Evolutionary conservation across 305 asterid species (phyloP).

Genomic region (Rubia peregrina): DNA sequence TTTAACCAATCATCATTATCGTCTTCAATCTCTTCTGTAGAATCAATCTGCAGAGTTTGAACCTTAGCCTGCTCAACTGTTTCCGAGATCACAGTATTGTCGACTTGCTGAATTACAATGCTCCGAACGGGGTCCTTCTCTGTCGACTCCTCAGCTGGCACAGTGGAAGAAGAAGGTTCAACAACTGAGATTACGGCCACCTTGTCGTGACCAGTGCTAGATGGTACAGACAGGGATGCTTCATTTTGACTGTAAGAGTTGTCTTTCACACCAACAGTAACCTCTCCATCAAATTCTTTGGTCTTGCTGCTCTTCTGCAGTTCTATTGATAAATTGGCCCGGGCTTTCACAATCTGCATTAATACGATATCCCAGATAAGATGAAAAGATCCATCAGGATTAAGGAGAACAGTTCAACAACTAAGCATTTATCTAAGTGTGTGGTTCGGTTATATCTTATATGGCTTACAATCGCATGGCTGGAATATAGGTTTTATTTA

Average conservation of each 20-base stretch:
- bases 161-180: slow-evolving; percentile 28
- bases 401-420: not conserved
- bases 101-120: slow-evolving; percentile 36
- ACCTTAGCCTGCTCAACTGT: slow-evolving; percentile 29
- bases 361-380: not conserved
- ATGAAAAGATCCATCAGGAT: not conserved
- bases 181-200: slow-evolving; percentile 23
- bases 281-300: slow-evolving; percentile 25
- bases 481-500: not conserved
- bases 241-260: slow-evolving; percentile 28
- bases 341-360: slow-evolving; percentile 64
- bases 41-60: slow-evolving; percentile 25
- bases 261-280: slow-evolving; percentile 29
- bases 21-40: slow-evolving; percentile 43
- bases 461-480: not conserved
- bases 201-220: slow-evolving; percentile 19
- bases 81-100: slow-evolving; percentile 38
- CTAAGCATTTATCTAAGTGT: not conserved
- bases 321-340: slow-evolving; percentile 59
- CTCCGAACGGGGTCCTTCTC: slow-evolving; percentile 34
- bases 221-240: slow-evolving; percentile 49
- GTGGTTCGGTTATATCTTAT: not conserved
- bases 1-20: slow-evolving; percentile 93
- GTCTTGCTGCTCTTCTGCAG: slow-evolving; percentile 31
- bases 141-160: slow-evolving; percentile 23